Conservation (phyloP, 805 yeast genomes). For the Clavispora asparagi region DNA sequence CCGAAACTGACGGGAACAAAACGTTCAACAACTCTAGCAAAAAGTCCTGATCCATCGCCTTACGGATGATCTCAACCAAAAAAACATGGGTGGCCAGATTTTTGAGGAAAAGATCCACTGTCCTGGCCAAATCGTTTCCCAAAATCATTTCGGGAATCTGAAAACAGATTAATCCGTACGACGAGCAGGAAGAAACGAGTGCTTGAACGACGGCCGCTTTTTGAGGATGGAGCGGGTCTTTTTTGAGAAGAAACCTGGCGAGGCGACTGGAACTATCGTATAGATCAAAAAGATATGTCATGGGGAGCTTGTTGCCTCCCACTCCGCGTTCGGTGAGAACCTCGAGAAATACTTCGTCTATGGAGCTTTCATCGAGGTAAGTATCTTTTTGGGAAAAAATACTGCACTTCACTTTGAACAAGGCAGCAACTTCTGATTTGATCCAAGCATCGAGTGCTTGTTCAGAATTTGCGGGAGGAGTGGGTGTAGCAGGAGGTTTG, state of each 20-base stretch:
- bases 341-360: slow-evolving; percentile 54
- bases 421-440: slow-evolving; percentile 27
- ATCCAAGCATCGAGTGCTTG: slow-evolving; percentile 37
- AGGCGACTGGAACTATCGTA: slow-evolving; percentile 38
- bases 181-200: slow-evolving; percentile 44
- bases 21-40: slow-evolving; percentile 54
- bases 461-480: slow-evolving; percentile 5
- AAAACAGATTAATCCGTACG: slow-evolving; percentile 64
- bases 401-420: slow-evolving; percentile 16
- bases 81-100: slow-evolving; percentile 24
- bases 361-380: slow-evolving; percentile 23
- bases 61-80: slow-evolving; percentile 49
- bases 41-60: slow-evolving; percentile 64
- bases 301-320: slow-evolving; percentile 31
- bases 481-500: not conserved
- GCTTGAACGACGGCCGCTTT: slow-evolving; percentile 43
- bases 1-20: slow-evolving; percentile 43
- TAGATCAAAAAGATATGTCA: slow-evolving; percentile 42
- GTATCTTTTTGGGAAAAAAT: slow-evolving; percentile 5
- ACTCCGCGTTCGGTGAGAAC: slow-evolving; percentile 51
- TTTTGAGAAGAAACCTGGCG: slow-evolving; percentile 40
- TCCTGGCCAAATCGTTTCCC: slow-evolving; percentile 30
- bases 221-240: slow-evolving; percentile 30
- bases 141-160: slow-evolving; percentile 63
- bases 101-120: slow-evolving; percentile 22